phyloP scores from a whole-genome alignment of 1,284 basidiomycete genomes.

The Marasmius fiardii region DNA sequence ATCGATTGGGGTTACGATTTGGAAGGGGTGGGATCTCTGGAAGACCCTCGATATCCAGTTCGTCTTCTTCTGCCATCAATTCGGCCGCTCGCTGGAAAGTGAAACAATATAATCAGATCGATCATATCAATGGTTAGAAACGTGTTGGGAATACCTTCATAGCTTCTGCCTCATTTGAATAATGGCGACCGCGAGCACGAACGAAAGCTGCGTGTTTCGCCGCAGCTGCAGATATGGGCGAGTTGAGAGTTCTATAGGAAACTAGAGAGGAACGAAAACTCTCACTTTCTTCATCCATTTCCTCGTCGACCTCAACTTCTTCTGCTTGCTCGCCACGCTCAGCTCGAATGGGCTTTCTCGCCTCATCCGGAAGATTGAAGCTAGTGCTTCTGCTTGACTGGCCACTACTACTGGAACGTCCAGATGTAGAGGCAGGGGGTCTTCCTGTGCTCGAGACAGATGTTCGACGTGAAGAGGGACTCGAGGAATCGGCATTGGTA shows the following conservation, averaged over 20 bases:
- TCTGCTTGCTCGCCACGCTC: constrained; percentile 49
- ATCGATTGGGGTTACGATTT: background rate
- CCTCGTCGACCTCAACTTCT: constrained; percentile 72
- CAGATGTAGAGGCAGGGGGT: constrained; percentile 39
- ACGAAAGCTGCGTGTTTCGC: constrained; percentile 84
- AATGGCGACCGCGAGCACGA: constrained; percentile 79
- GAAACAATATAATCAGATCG: constrained; percentile 3
- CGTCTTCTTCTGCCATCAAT: constrained; percentile 68
- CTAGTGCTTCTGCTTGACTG: constrained; percentile 78
- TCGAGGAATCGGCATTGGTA: constrained; percentile 47
- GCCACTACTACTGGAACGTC: constrained; percentile 50
- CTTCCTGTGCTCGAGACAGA: constrained; percentile 69
- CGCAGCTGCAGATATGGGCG: constrained; percentile 48
- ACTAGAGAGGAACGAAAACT: constrained; percentile 14
- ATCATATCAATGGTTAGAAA: background rate
- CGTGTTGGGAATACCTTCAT: constrained; percentile 69
- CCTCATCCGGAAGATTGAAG: constrained; percentile 75
- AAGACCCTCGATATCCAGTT: constrained; percentile 33
- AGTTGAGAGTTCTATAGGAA: constrained; percentile 1
- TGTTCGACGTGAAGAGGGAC: constrained; percentile 74
- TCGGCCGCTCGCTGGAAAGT: constrained; percentile 62
- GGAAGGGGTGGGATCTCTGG: constrained; percentile 2
- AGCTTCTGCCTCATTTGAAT: constrained; percentile 89
- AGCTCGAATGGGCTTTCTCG: constrained; percentile 50
- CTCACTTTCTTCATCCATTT: constrained; percentile 85